Conservation (phyloP, 345 rosid genomes). For the Rhodamnia argentea region DNA sequence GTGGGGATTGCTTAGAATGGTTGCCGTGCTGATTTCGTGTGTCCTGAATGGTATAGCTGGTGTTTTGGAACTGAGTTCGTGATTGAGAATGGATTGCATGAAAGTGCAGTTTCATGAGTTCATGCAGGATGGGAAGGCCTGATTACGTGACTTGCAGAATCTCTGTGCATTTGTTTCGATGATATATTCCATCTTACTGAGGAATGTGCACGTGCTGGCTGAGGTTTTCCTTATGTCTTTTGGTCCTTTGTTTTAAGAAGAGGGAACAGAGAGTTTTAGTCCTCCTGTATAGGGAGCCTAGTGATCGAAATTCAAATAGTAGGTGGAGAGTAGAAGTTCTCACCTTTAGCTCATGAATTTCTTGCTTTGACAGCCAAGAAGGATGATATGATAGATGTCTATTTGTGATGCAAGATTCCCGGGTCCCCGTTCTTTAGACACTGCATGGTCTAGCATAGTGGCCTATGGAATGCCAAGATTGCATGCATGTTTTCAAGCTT, state of each 20-base stretch:
- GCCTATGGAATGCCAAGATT: neutral
- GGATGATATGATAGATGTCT: neutral
- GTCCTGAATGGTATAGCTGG: neutral
- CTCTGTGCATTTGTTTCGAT: neutral
- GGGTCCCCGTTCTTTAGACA: neutral
- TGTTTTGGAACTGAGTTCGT: neutral
- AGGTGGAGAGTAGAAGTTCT: neutral
- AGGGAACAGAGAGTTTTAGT: neutral
- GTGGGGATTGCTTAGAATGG: neutral
- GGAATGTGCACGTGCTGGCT: neutral
- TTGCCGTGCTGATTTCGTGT: neutral
- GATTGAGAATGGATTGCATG: neutral
- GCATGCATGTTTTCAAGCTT: neutral
- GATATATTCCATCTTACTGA: neutral
- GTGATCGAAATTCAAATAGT: neutral
- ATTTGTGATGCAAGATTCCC: neutral
- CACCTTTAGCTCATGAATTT: neutral
- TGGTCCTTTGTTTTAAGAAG: neutral
- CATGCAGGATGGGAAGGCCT: neutral
- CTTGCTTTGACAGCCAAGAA: neutral
- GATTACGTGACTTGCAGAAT: neutral
- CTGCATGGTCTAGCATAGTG: neutral
- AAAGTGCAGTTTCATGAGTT: neutral
- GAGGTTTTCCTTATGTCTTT: neutral
- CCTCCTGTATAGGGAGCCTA: neutral